Evolutionary conservation across 805 yeast species (phyloP), one percentile per base, ranked within the genome.

Genomic region (Suhomyces faveliae): DNA sequence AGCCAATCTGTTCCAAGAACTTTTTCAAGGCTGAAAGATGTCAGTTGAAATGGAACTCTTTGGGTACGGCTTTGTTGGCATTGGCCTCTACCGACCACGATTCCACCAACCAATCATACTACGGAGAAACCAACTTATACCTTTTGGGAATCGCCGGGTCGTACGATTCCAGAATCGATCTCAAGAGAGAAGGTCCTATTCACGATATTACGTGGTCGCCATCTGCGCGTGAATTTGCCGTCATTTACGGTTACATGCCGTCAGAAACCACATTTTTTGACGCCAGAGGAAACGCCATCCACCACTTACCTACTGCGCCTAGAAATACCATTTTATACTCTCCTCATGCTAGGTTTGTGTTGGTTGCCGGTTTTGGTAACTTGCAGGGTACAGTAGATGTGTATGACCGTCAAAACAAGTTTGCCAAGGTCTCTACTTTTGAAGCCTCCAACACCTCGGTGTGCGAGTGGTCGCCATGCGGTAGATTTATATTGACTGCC

Each of bases 191-290:
- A 62, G 98, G 98, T 25, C 98, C 99, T 40, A 90, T 94, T 57
- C 97, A 94, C 71, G 99, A 94, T 67, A 88, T 92, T 52, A 84
- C 94, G 19, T 94, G 99, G 99, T 87, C 96, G 21, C 97, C 98
- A 50, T 83, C 90, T 44, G 89, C 96, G 15, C 80, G 96, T 57
- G 98, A 94, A 71, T 95, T 94, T 74, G 98, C 97, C 51, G 99
- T 94, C 39, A 89, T 88, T 47, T 91, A 91, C 63, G 99, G 99
- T 25, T 91, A 81, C 71, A 94, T 94, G 98, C 99, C 99, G 2
- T 89, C 97, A 23, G 85, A 87, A 60, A 91, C 97, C 21, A 83
- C 96, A 9, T 89, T 94, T 60, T 94, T 92, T 61, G 98, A 94
- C 70, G 82, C 96, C 22, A 82, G 97, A 60, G 99, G 98, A 54